Evolutionary conservation across 2,329 filamentous ascomycete genomes (phyloP), one percentile per base, ranked within the genome.

Genomic region (Botrytis fragariae): DNA sequence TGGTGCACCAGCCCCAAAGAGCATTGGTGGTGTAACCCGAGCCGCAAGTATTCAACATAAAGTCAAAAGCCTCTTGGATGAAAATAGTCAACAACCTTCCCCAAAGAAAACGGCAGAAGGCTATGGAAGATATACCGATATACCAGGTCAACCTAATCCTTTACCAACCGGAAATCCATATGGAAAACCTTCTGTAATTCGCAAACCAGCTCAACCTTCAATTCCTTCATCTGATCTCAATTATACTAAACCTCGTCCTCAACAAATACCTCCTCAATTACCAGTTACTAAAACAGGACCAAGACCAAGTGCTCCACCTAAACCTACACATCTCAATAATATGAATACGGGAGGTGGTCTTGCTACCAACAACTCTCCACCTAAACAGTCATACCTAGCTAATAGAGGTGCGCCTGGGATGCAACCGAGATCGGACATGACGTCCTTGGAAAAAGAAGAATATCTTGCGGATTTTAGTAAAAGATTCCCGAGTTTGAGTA

Each of bases 1-100:
- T n/a, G 83, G 84, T 61, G 83, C 84, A 39, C 80, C 81, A 44
- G 83, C 82, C 72, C 88, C 86, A 72, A 89, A 86, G 82, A 87
- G 83, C 79, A 87, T 87, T 79, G 88, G 86, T n/a, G 85, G 87
- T 65, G 83, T 88, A 4, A 89, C 89, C 22, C 86, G 91, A 60
- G 94, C 94, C 29, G 88, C 90, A n/a, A 93, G 91, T 39, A 99
- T 99, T 78, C 94, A 98, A 81, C 94, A 93, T 80, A 91, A 95
- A 76, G 93, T 99, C 72, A 93, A 97, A 83, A 93, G 89, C 68
- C 85, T 98, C 68, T 84, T 99, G 25, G 91, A 91, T 74, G 95
- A 98, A 79, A 93, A 92, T 59, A 89, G 90, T 78, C 90, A 86
- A 76, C 85, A 89, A 8, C 83, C 86, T 0, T 81, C 87, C 1